These are phyloP conservation scores for Sonneratia alba DNA, from an alignment of 345 rosid species.

Conservation along the genomic window DNA sequence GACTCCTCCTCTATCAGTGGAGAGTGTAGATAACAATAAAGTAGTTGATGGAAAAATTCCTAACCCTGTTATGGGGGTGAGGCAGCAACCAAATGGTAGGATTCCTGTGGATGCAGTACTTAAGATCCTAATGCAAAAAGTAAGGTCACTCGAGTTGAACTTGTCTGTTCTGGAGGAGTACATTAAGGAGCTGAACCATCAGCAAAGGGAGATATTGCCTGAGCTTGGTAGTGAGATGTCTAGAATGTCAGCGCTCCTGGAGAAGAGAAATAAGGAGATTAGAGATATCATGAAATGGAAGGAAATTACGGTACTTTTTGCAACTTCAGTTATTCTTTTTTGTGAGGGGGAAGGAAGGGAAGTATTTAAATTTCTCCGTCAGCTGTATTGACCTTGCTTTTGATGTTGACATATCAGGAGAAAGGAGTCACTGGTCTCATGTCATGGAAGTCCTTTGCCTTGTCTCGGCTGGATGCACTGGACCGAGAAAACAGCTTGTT, in stretches of 20 bases:
- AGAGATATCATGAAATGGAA: conserved; percentile 52
- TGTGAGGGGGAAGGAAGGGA: background rate
- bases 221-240: conserved; percentile 53
- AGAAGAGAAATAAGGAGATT: conserved; percentile 47
- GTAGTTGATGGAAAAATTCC: conserved; percentile 28
- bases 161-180: conserved; percentile 66
- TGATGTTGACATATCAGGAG: conserved; percentile 29
- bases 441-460: conserved; percentile 54
- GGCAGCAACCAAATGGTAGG: conserved; percentile 52
- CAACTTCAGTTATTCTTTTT: background rate
- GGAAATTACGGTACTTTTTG: conserved; percentile 37
- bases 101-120: conserved; percentile 58
- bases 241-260: conserved; percentile 36
- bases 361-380: background rate
- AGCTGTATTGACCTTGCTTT: background rate
- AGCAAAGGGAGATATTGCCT: conserved; percentile 46
- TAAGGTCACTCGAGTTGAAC: conserved; percentile 63
- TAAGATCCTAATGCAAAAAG: conserved; percentile 89
- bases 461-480: conserved; percentile 49
- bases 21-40: conserved; percentile 22
- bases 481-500: conserved; percentile 48
- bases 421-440: conserved; percentile 37
- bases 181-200: conserved; percentile 48
- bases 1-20: conserved; percentile 12
- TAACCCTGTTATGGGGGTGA: conserved; percentile 50